These are phyloP conservation scores for Nakazawaea peltata DNA, from an alignment of 805 yeast genomes.

Conservation along the genomic window DNA sequence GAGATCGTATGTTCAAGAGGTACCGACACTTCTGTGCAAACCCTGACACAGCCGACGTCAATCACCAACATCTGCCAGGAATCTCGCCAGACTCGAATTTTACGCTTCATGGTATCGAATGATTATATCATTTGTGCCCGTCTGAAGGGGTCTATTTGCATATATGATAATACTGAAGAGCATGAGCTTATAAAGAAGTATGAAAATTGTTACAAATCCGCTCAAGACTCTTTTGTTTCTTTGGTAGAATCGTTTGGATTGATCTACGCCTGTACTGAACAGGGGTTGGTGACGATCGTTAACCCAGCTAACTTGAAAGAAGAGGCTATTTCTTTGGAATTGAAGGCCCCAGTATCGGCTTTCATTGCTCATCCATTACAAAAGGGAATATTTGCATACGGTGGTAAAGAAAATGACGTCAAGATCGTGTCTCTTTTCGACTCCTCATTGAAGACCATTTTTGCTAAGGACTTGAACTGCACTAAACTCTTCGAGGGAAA, in stretches of 20 bases:
- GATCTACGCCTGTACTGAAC: constrained; percentile 24
- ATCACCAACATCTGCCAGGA: constrained; percentile 26
- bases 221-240: constrained; percentile 30
- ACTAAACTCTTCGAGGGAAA: constrained; percentile 56
- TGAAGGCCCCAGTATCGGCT: constrained; percentile 42
- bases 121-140: constrained; percentile 34
- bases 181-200: constrained; percentile 14
- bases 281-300: constrained; percentile 23
- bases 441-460: constrained; percentile 14
- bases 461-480: constrained; percentile 15
- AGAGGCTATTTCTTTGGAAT: constrained; percentile 16
- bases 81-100: constrained; percentile 26
- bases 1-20: constrained; percentile 58
- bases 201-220: constrained; percentile 10
- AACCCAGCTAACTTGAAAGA: constrained; percentile 13
- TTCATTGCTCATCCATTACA: constrained; percentile 40
- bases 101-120: constrained; percentile 23
- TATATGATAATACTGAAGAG: constrained; percentile 25
- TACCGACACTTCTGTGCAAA: constrained; percentile 72
- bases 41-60: constrained; percentile 55
- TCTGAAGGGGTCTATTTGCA: constrained; percentile 30
- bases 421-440: constrained; percentile 35
- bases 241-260: constrained; percentile 20
- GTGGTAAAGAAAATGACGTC: constrained; percentile 80
- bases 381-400: constrained; percentile 58